Evolutionary conservation across 768 basidiomycete species (phyloP).

Genomic region (Suillus brevipes): DNA sequence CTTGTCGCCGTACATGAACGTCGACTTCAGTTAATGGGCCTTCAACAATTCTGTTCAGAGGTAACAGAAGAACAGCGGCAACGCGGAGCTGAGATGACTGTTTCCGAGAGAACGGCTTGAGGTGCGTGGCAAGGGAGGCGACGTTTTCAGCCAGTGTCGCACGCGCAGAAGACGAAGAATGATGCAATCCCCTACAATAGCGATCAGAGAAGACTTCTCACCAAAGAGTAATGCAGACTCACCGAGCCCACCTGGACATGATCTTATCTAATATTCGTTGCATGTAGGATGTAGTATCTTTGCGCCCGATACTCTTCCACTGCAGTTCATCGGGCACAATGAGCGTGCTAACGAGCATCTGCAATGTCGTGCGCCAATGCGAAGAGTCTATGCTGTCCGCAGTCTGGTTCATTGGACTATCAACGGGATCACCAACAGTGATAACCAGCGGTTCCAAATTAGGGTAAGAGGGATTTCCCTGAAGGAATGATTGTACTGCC

Average conservation of each 20-base stretch:
- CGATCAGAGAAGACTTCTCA: background rate
- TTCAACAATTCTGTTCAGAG: constrained; percentile 30
- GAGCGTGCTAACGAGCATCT: background rate
- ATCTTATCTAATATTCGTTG: background rate
- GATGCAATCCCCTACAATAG: constrained; percentile 37
- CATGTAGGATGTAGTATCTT: background rate
- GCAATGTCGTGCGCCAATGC: background rate
- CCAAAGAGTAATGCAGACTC: background rate
- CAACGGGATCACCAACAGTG: no score
- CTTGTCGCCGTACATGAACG: constrained; percentile 43
- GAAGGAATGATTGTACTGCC: constrained; percentile 21
- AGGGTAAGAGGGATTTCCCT: constrained; percentile 19
- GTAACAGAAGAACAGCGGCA: constrained; percentile 31
- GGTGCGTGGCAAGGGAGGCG: constrained; percentile 20
- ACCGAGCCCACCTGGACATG: constrained; percentile 3
- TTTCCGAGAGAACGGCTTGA: constrained; percentile 29
- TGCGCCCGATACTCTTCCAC: background rate
- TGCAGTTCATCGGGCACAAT: background rate
- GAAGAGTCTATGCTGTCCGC: background rate
- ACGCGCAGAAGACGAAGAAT: constrained; percentile 33
- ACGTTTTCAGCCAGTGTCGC: constrained; percentile 29
- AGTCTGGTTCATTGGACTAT: background rate
- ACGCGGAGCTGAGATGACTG: constrained; percentile 27
- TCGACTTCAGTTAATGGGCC: constrained; percentile 50
- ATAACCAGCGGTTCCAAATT: constrained; percentile 16